Conservation (phyloP, 2,329 filamentous ascomycete species). For the Aspergillus fumigatus region DNA sequence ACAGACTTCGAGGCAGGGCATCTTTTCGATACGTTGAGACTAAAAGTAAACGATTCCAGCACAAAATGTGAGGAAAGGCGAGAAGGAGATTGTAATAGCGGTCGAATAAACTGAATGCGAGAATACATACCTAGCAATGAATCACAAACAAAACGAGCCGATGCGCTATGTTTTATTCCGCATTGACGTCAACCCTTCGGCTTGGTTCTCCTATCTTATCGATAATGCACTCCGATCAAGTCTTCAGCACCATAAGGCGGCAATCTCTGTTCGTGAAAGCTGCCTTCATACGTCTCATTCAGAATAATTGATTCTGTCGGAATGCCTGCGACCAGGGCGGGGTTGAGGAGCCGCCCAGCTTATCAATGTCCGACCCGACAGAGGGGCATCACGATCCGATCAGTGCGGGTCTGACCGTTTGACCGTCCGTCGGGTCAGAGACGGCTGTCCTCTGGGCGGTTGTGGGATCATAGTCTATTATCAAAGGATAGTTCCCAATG, state of each 20-base stretch:
- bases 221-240: background rate
- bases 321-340: background rate
- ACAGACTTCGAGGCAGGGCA: conserved; percentile 35
- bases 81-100: background rate
- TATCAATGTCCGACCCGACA: conserved; percentile 14
- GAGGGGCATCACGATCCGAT: conserved; percentile 17
- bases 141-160: background rate
- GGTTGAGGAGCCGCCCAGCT: conserved; percentile 3
- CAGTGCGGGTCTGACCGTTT: background rate
- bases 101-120: background rate
- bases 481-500: background rate
- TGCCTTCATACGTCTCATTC: background rate
- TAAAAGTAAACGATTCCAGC: background rate
- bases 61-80: background rate
- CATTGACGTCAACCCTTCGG: conserved; percentile 7
- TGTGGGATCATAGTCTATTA: background rate
- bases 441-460: background rate
- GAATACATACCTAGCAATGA: background rate
- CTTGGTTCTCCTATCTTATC: background rate
- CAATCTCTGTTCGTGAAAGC: background rate
- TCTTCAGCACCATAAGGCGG: background rate
- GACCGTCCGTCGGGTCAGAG: conserved; percentile 22
- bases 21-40: conserved; percentile 12
- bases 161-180: conserved; percentile 4
- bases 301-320: conserved; percentile 3